Base-by-base conservation (phyloP, 345 rosid genomes). In the Reutealis trisperma region DNA sequence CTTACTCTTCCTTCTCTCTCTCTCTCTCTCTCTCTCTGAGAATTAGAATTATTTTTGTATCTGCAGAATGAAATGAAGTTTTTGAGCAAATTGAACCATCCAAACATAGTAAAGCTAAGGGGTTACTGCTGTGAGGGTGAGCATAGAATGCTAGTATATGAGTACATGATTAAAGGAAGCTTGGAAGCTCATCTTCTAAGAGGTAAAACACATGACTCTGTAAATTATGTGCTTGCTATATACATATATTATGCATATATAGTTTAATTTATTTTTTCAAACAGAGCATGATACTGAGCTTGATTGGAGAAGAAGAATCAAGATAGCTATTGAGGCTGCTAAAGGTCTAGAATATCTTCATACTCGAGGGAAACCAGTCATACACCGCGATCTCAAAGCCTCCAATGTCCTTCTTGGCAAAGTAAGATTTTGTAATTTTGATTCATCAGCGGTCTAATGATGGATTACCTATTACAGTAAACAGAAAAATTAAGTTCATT, bases 301-400 rank as follows among this genome's bases (percentile, higher is more conserved):
- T 61, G 18, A 57, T 5, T 75, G 72, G 78, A 19, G 19, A 9
- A 41, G 21, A 6, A 65, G 72, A 57, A 42, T 75, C n/a, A 66
- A 64, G 63, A 75, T 75, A 47, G 78, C 70, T 27, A 22, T 65
- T 2, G 63, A 49, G 12, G 52, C 54, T 21, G 78, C 78, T 1
- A 41, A 13, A 37, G 72, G 71, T 42, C n/a, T 75, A 6, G 65
- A 54, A 8, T 66, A 64, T 34, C 37, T 65, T 55, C 72, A 54
- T 11, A 65, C 63, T 37, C 10, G 9, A 1, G 47, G 44, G 22
- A 45, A 19, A 6, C 73, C 58, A 3, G 24, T 76, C 12, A 68
- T 76, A 10, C 62, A 68, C 14, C 15, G 74, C 15, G 79, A 76
- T 47, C 32, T 59, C 57, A 68, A 76, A 47, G 44, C 79, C 58